phyloP scores from a whole-genome alignment of 2,329 filamentous ascomycete genomes.

The Colletotrichum simmondsii region DNA sequence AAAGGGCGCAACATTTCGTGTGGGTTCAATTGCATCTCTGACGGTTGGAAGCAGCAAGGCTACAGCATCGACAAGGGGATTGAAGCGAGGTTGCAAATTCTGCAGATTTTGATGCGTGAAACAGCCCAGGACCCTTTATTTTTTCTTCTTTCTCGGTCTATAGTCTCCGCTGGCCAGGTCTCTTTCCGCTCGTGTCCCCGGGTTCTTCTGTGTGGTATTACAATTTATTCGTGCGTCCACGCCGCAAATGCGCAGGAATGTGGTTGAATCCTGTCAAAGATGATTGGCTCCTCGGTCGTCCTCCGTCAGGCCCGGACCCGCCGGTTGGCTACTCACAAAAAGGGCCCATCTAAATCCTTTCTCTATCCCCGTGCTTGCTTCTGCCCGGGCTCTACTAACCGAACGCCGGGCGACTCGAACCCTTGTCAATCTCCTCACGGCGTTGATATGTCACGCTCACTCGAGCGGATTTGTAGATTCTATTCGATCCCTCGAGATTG shows the following conservation, averaged over 20 bases:
- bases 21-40: neutral
- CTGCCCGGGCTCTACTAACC: neutral
- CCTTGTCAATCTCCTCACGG: constrained; percentile 18
- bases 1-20: neutral
- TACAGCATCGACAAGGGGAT: neutral
- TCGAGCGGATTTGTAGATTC: constrained; percentile 37
- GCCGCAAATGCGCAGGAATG: constrained; percentile 17
- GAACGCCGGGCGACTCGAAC: neutral
- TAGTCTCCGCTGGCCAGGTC: neutral
- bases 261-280: neutral
- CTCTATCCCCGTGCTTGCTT: neutral
- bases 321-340: neutral
- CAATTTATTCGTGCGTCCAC: constrained; percentile 4
- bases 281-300: constrained; percentile 6
- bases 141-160: neutral
- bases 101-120: constrained; percentile 21
- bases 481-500: constrained; percentile 25
- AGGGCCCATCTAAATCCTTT: neutral
- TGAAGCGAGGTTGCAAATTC: constrained; percentile 3
- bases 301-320: constrained; percentile 4
- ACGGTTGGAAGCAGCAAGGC: constrained; percentile 2
- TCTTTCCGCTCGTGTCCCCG: neutral
- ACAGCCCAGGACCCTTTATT: constrained; percentile 28
- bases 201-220: neutral
- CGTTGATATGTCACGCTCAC: constrained; percentile 37